Evolutionary conservation across 345 rosid species (phyloP).

Genomic region (Linum tenue): DNA sequence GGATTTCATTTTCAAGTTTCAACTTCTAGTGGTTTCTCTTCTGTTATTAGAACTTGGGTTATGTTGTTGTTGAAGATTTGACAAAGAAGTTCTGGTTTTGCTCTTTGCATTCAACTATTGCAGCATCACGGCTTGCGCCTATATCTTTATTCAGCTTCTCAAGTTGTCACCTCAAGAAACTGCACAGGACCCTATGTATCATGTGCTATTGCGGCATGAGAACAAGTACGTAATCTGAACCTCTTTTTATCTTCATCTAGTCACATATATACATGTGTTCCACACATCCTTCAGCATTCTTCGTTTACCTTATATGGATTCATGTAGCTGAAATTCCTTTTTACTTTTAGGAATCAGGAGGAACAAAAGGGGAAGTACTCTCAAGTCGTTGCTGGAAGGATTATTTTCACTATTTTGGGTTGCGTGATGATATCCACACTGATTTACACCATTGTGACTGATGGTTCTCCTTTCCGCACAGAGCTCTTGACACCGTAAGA

Average conservation of each 20-base stretch:
- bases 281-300: neutral
- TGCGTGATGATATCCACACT: conserved; percentile 64
- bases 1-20: too few species aligned
- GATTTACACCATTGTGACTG: conserved; percentile 50
- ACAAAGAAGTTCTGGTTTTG: neutral
- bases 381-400: conserved; percentile 44
- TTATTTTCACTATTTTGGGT: conserved; percentile 53
- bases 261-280: neutral
- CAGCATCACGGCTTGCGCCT: neutral
- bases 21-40: too few species aligned
- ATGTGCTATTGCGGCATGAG: conserved; percentile 40
- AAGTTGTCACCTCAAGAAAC: conserved; percentile 46
- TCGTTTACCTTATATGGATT: neutral
- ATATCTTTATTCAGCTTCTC: neutral
- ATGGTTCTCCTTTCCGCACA: conserved; percentile 80
- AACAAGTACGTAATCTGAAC: conserved; percentile 37
- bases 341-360: conserved; percentile 24
- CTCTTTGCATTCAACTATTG: neutral
- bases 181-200: conserved; percentile 57
- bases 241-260: neutral
- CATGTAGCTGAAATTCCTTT: neutral
- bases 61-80: neutral
- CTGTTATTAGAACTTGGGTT: too few species aligned
- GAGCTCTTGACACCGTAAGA: conserved; percentile 82
- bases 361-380: conserved; percentile 37